phyloP scores from a whole-genome alignment of 2,329 filamentous ascomycete genomes.

The Ambrosiella xylebori region DNA sequence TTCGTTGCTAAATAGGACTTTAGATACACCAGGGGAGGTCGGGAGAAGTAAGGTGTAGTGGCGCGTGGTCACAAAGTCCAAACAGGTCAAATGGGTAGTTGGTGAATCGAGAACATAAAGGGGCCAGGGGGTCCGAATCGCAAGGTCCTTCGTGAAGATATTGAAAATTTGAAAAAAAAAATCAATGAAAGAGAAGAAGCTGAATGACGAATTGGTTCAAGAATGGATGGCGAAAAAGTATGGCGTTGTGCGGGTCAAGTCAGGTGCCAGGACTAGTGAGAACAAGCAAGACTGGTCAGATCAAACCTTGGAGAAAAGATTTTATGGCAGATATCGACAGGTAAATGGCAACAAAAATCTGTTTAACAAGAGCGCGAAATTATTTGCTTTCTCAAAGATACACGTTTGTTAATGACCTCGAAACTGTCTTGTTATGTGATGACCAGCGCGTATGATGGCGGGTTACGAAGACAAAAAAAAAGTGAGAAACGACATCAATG shows the following conservation, averaged over 20 bases:
- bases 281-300: background rate
- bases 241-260: background rate
- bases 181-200: background rate
- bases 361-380: background rate
- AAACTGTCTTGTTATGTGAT: too few species aligned
- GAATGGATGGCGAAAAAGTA: background rate
- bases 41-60: constrained; percentile 11
- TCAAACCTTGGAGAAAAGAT: background rate
- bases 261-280: background rate
- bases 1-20: constrained; percentile 8
- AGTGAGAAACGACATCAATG: too few species aligned
- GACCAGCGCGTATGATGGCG: too few species aligned
- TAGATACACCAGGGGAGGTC: constrained; percentile 9
- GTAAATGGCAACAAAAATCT: background rate
- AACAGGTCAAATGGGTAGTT: constrained; percentile 6
- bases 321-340: background rate
- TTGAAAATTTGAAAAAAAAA: background rate
- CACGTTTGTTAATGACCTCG: too few species aligned
- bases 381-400: too few species aligned
- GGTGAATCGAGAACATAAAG: background rate
- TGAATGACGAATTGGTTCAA: too few species aligned
- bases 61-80: constrained; percentile 8
- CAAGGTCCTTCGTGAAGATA: background rate
- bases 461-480: too few species aligned
- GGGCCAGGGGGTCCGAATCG: background rate